phyloP scores from a whole-genome alignment of 345 rosid species.

The Fremontodendron californicum region DNA sequence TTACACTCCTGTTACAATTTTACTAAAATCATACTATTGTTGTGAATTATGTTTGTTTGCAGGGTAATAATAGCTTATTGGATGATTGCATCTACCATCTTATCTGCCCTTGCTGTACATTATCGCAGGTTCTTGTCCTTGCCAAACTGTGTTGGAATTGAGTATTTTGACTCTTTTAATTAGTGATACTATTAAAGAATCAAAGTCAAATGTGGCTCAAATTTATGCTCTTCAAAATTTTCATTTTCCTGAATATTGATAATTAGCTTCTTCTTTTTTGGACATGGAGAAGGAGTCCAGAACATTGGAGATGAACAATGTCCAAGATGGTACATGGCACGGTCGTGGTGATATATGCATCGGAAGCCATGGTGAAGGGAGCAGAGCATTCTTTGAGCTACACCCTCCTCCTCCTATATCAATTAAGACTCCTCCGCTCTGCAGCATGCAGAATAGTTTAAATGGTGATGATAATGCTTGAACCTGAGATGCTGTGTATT shows the following conservation, averaged over 20 bases:
- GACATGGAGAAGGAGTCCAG: slow-evolving; percentile 62
- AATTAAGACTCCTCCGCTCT: slow-evolving; percentile 37
- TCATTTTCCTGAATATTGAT: not conserved
- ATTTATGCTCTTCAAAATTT: not conserved
- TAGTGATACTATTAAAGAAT: not conserved
- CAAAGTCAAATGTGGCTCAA: too few species aligned
- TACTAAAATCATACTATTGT: too few species aligned
- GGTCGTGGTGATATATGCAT: slow-evolving; percentile 90
- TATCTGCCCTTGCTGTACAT: slow-evolving; percentile 70
- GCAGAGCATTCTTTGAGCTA: slow-evolving; percentile 44
- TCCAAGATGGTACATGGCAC: slow-evolving; percentile 90
- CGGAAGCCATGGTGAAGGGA: slow-evolving; percentile 54
- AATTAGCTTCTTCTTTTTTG: not conserved
- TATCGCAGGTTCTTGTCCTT: slow-evolving; percentile 56
- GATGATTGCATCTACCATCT: slow-evolving; percentile 80
- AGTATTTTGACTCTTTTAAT: not conserved
- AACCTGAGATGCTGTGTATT: not conserved
- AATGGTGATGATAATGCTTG: slow-evolving; percentile 17
- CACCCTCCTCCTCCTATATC: slow-evolving; percentile 43
- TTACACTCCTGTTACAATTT: not conserved
- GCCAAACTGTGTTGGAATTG: not conserved
- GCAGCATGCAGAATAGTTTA: slow-evolving; percentile 25
- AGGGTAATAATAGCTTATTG: slow-evolving; percentile 64
- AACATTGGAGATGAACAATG: slow-evolving; percentile 95
- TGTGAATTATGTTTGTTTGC: too few species aligned